Percentiles rank a stretch among this genome's conserved stretches.
These are phyloP conservation scores for Saccharomycopsis fodiens DNA, from an alignment of 805 yeast genomes.

Conservation along the genomic window DNA sequence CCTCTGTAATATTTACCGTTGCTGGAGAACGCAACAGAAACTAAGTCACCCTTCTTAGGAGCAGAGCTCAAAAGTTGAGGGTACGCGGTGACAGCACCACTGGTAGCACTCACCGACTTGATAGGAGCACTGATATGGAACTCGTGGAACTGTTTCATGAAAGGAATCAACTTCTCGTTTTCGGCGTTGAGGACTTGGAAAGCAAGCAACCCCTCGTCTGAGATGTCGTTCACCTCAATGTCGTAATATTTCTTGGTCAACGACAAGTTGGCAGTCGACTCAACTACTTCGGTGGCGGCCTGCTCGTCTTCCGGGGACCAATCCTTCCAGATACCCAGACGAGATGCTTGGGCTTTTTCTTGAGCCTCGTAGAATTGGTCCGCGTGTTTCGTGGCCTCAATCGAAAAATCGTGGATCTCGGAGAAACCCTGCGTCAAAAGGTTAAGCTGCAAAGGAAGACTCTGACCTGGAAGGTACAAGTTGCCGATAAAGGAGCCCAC, in stretches of 20 bases:
- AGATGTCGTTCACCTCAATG: constrained; percentile 45
- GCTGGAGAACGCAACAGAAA: constrained; percentile 45
- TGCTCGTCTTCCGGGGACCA: constrained; percentile 36
- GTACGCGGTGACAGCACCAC: constrained; percentile 6
- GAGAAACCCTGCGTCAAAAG: constrained; percentile 59
- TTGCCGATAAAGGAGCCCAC: constrained; percentile 78
- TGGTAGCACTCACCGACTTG: constrained; percentile 28
- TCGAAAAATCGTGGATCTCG: constrained; percentile 57
- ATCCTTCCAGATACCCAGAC: constrained; percentile 61
- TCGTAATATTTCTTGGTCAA: constrained; percentile 38
- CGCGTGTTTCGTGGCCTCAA: constrained; percentile 47
- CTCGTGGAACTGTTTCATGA: constrained; percentile 41
- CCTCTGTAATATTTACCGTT: constrained; percentile 56
- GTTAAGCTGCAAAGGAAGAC: constrained; percentile 48
- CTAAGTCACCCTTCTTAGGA: constrained; percentile 47
- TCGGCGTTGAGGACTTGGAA: constrained; percentile 37
- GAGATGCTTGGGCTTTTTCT: constrained; percentile 45
- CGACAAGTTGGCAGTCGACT: constrained; percentile 21
- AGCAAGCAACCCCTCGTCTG: constrained; percentile 35
- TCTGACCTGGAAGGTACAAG: constrained; percentile 43
- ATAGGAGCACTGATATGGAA: constrained; percentile 34
- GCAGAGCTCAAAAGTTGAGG: constrained; percentile 27
- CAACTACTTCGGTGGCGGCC: constrained; percentile 15
- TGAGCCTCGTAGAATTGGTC: constrained; percentile 54
- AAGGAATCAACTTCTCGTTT: constrained; percentile 33